phyloP scores from a whole-genome alignment of 2,329 filamentous ascomycete species.

The Shiraia sp. region DNA sequence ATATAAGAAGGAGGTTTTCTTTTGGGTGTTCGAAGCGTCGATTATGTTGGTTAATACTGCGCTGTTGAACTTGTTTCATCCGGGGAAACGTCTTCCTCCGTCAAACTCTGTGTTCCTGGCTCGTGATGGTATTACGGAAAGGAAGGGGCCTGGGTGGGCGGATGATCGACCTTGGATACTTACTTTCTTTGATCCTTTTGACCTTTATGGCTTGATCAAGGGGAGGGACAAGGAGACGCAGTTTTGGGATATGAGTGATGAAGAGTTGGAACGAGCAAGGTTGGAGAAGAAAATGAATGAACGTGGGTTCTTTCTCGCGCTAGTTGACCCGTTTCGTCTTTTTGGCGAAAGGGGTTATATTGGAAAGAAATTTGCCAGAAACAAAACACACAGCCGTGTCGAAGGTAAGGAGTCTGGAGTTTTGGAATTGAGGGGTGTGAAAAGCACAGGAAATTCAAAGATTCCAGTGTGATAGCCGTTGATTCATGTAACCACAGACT shows the following conservation, averaged over 20 bases:
- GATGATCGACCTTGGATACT: slow-evolving; percentile 52
- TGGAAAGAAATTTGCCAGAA: slow-evolving; percentile 25
- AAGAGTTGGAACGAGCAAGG: slow-evolving; percentile 30
- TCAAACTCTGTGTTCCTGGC: slow-evolving; percentile 57
- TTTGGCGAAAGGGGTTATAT: slow-evolving; percentile 36
- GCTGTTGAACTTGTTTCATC: slow-evolving; percentile 57
- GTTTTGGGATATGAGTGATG: slow-evolving; percentile 45
- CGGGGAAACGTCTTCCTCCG: slow-evolving; percentile 54
- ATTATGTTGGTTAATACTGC: slow-evolving; percentile 58
- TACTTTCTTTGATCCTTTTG: slow-evolving; percentile 45
- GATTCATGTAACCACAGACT: no score
- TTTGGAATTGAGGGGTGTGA: no score
- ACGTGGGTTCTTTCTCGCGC: slow-evolving; percentile 17
- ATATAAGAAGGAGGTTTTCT: slow-evolving; percentile 55
- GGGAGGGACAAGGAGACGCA: slow-evolving; percentile 40
- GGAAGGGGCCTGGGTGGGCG: slow-evolving; percentile 54
- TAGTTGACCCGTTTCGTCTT: slow-evolving; percentile 37
- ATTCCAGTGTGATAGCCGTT: no score
- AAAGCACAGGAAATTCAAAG: no score
- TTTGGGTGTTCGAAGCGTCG: slow-evolving; percentile 59
- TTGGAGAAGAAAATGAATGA: slow-evolving; percentile 33
- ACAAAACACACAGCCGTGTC: not conserved
- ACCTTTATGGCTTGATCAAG: slow-evolving; percentile 36
- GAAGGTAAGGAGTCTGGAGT: no score
- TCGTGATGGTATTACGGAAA: slow-evolving; percentile 57